A percentile compares a stretch with the other conserved stretches of the same genome.
These are phyloP conservation scores for Ceratobasidium sp. DNA, from an alignment of 1,284 basidiomycete genomes.

Conservation along the genomic window DNA sequence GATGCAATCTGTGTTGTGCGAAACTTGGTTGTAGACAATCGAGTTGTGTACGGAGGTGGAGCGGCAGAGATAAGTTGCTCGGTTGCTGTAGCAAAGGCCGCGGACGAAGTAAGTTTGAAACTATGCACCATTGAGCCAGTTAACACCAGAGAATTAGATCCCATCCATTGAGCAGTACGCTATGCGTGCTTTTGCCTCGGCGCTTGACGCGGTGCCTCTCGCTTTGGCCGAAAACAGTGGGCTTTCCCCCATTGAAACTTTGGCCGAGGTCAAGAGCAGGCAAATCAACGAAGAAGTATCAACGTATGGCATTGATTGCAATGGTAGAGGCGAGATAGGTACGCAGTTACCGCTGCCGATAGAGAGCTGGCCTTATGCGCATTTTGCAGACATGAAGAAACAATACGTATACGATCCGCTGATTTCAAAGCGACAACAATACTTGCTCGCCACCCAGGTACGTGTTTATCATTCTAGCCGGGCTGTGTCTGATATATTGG, in stretches of 20 bases:
- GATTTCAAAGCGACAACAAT: constrained; percentile 97
- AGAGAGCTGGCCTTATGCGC: neutral
- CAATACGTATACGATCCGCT: constrained; percentile 98
- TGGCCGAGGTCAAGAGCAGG: constrained; percentile 93
- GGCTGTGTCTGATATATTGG: constrained; percentile 18
- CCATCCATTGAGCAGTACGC: constrained; percentile 99
- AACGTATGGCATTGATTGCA: constrained; percentile 93
- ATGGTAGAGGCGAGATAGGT: constrained; percentile 88
- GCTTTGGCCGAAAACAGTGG: constrained; percentile 99
- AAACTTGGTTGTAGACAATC: constrained; percentile 94
- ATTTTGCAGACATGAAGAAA: constrained; percentile 89
- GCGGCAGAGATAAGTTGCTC: constrained; percentile 97
- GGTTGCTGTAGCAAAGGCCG: constrained; percentile 92
- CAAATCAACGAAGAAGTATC: constrained; percentile 92
- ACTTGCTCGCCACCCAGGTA: constrained; percentile 96
- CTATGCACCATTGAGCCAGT: constrained; percentile 3
- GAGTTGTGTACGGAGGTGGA: constrained; percentile 98
- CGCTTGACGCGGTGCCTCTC: constrained; percentile 92
- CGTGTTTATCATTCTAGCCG: constrained; percentile 54
- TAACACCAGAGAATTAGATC: constrained; percentile 66
- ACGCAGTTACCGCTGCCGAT: constrained; percentile 52
- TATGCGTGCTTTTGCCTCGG: constrained; percentile 97
- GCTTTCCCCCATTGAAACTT: constrained; percentile 94
- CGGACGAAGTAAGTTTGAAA: constrained; percentile 79
- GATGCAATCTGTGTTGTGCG: constrained; percentile 98